phyloP scores from a whole-genome alignment of 805 yeast genomes.

The Pichia paraexigua region DNA sequence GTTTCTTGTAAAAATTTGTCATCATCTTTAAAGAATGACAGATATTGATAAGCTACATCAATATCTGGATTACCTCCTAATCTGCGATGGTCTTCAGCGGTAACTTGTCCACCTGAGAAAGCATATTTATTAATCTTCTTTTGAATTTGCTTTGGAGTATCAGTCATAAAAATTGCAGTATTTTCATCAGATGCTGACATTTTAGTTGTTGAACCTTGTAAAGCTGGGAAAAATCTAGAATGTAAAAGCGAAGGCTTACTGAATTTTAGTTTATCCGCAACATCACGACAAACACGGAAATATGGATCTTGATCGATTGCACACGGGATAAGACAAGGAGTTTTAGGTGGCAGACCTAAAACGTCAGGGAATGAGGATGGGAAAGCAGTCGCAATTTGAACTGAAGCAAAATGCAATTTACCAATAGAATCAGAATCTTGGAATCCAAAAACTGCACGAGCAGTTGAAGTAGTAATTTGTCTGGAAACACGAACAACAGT shows the following conservation, averaged over 20 bases:
- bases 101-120: slow-evolving; percentile 86
- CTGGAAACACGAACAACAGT: slow-evolving; percentile 88
- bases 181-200: slow-evolving; percentile 94
- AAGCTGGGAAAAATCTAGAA: slow-evolving; percentile 94
- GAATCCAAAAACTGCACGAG: slow-evolving; percentile 95
- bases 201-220: slow-evolving; percentile 93
- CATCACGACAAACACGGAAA: slow-evolving; percentile 95
- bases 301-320: slow-evolving; percentile 99
- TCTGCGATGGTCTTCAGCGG: slow-evolving; percentile 84
- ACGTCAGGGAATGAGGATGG: slow-evolving; percentile 94
- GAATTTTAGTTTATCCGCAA: slow-evolving; percentile 85
- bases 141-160: slow-evolving; percentile 83
- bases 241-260: slow-evolving; percentile 89
- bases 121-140: slow-evolving; percentile 96
- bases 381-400: slow-evolving; percentile 94
- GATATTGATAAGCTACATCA: slow-evolving; percentile 91
- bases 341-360: slow-evolving; percentile 75
- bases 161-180: slow-evolving; percentile 91
- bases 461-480: slow-evolving; percentile 95
- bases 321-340: slow-evolving; percentile 96
- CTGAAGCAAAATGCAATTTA: slow-evolving; percentile 86
- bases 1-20: slow-evolving; percentile 65
- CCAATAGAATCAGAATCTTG: slow-evolving; percentile 93
- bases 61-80: slow-evolving; percentile 92
- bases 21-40: slow-evolving; percentile 83